Evolutionary conservation across 768 basidiomycete genomes (phyloP), one percentile per base, ranked within the genome.

Genomic region (Pseudohyphozyma bogoriensis): DNA sequence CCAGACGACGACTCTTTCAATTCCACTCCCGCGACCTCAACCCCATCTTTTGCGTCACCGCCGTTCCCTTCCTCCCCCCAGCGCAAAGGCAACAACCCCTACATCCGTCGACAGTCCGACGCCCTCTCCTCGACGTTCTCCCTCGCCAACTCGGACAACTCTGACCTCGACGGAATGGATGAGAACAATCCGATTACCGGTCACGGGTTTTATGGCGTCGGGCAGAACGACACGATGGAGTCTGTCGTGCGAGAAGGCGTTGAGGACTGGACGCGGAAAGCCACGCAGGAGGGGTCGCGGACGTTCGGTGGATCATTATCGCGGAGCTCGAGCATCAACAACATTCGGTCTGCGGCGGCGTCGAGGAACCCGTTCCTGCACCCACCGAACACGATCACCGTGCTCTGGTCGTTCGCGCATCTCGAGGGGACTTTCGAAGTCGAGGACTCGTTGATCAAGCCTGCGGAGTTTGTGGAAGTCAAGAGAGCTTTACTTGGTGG

Each of bases 401-500:
- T 91, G 24, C 79, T 91, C 2, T 91, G 91, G 72, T 83, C 89
- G 0, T 91, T 91, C 66, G 87, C 83, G 0, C 86, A 90, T 59
- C 78, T 91, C 35, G 75, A 81, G 9, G 89, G 89, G 7, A 80
- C 81, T 0, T 76, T 86, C 22, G 75, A 79, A 28, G 73, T 89
- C 62, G 77, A 80, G 53, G 68, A 8, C 22, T 31, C 46, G 16
- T 67, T 71, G 22, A 63, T 74, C 61, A 71, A 70, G 55, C 63
- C 64, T 20, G 59, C 58, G 29, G 70, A 71, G 59, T 71, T 68
- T 40, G 29, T 65, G 8, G 67, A 67, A 32, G 58, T 71, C 35
- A 71, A 71, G 60, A 54, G 55, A 29, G n/a, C 53, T 1, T 40
- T 71, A 10, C 51, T 70, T 9, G 66, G 59, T 1, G 64, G 69